phyloP scores from a whole-genome alignment of 768 basidiomycete species.

The Boletus fagicola region DNA sequence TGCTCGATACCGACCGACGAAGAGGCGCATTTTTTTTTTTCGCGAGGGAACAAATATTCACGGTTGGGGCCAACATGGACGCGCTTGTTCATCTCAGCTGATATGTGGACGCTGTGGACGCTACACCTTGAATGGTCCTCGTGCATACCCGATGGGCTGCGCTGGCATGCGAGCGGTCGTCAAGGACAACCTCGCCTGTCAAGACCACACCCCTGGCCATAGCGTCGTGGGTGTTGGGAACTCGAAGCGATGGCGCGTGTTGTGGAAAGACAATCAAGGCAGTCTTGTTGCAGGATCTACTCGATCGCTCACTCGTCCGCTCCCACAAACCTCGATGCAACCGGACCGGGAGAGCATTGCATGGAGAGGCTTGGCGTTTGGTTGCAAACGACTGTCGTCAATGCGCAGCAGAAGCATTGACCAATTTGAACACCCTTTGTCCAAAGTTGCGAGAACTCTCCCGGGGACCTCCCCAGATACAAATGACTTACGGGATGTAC shows the following conservation, averaged over 20 bases:
- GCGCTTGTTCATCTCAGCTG: not conserved
- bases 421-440: not conserved
- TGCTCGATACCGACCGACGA: not conserved
- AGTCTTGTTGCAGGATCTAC: not conserved
- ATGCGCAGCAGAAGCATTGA: slow-evolving; percentile 2
- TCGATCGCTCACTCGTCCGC: not conserved
- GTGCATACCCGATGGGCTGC: not conserved
- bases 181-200: not conserved
- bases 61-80: not conserved
- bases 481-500: slow-evolving; percentile 11
- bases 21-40: not conserved
- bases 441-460: not conserved
- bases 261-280: not conserved
- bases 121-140: not conserved
- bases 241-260: not conserved
- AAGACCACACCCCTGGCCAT: not conserved
- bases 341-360: slow-evolving; percentile 1
- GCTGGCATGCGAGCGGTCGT: not conserved
- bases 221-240: not conserved
- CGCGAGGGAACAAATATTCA: not conserved
- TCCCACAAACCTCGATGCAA: slow-evolving; percentile 9
- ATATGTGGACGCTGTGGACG: not conserved
- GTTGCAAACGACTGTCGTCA: slow-evolving; percentile 3
- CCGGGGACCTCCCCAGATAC: slow-evolving; percentile 1
- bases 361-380: slow-evolving; percentile 6